Percentiles rank a stretch among this genome's conserved stretches.
These are phyloP conservation scores for Cladosporium sp. DNA, from an alignment of 2,329 filamentous ascomycete species.

Conservation along the genomic window DNA sequence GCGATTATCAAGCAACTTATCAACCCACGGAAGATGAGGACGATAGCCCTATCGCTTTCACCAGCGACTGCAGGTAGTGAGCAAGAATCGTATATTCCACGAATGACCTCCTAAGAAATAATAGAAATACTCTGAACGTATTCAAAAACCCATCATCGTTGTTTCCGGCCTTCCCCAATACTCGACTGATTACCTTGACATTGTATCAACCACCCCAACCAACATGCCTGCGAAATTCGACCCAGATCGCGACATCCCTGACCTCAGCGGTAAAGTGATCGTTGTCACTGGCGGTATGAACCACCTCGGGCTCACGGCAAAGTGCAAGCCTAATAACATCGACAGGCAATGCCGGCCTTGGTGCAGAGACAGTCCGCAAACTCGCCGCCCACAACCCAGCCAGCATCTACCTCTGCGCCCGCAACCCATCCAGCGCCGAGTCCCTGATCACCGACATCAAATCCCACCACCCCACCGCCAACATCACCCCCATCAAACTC, in stretches of 20 bases:
- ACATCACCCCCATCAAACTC: slow-evolving; percentile 40
- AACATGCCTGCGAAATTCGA: slow-evolving; percentile 2
- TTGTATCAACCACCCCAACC: neutral
- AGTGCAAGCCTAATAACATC: neutral
- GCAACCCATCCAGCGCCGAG: slow-evolving; percentile 37
- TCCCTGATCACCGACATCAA: slow-evolving; percentile 37
- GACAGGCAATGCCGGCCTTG: slow-evolving; percentile 40
- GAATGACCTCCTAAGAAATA: too few species aligned
- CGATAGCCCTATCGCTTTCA: too few species aligned
- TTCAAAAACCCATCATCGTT: too few species aligned
- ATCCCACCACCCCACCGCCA: slow-evolving; percentile 27
- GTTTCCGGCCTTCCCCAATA: too few species aligned
- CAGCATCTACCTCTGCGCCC: slow-evolving; percentile 43
- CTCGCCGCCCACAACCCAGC: slow-evolving; percentile 40
- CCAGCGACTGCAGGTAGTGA: too few species aligned
- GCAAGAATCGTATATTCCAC: too few species aligned
- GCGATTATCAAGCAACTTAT: too few species aligned
- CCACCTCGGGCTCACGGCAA: neutral
- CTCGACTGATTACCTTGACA: too few species aligned
- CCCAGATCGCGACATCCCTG: slow-evolving; percentile 31
- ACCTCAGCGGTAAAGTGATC: slow-evolving; percentile 37
- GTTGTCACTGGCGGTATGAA: slow-evolving; percentile 36
- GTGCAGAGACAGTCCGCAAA: slow-evolving; percentile 40
- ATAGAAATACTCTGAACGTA: too few species aligned
- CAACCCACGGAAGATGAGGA: too few species aligned